Conservation (phyloP, 163 green algal species). For the Chlorella variabilis region DNA sequence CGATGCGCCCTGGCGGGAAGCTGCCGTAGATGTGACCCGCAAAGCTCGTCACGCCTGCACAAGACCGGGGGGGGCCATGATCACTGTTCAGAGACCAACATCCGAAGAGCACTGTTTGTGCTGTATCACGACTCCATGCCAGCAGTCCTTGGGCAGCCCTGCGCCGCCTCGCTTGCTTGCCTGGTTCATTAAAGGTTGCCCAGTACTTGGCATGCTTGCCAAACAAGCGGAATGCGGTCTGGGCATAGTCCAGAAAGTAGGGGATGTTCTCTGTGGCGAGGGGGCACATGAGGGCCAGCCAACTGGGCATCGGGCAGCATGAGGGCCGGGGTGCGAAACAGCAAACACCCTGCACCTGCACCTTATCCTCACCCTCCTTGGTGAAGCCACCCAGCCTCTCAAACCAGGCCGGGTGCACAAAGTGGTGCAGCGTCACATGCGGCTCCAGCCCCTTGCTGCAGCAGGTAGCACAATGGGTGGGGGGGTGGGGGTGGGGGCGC, state of each 20-base stretch:
- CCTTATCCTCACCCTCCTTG: constrained; percentile 50
- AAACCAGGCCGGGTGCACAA: constrained; percentile 89
- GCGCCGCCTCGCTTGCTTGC: too few relatives aligned
- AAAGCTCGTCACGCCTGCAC: constrained; percentile 48
- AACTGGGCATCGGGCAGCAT: too few relatives aligned
- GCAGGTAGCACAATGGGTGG: too few relatives aligned
- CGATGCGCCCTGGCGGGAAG: constrained; percentile 62
- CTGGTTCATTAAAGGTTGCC: constrained; percentile 91
- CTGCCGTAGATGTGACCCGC: constrained; percentile 60
- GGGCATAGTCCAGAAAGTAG: constrained; percentile 60
- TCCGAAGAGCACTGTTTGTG: background rate
- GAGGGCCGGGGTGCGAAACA: too few relatives aligned
- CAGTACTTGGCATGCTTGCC: constrained; percentile 65
- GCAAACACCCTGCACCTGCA: too few relatives aligned
- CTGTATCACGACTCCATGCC: too few relatives aligned
- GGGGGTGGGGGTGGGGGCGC: too few relatives aligned
- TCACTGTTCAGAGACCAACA: background rate
- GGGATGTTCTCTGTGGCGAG: constrained; percentile 64
- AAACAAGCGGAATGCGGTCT: constrained; percentile 62
- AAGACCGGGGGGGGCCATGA: background rate
- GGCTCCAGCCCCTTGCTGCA: constrained; percentile 68
- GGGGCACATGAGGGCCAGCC: background rate
- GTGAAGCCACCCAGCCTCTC: constrained; percentile 73
- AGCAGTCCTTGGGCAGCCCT: too few relatives aligned
- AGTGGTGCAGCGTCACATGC: constrained; percentile 85